phyloP scores from a whole-genome alignment of 2,329 filamentous ascomycete genomes.

The Aureobasidium mangrovei region DNA sequence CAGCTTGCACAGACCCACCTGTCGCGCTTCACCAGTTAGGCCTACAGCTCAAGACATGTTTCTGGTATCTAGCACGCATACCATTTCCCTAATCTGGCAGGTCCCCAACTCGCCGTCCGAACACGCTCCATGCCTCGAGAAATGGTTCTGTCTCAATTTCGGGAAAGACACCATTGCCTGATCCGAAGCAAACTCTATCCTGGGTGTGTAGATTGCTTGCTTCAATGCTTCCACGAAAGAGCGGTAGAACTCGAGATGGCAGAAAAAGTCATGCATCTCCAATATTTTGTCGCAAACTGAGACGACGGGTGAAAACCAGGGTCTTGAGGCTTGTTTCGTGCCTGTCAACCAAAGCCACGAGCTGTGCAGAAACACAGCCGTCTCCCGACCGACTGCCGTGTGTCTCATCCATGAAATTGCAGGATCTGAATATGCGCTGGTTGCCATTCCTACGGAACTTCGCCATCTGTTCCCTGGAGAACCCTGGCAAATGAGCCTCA shows the following conservation, averaged over 20 bases:
- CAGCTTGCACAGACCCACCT: neutral
- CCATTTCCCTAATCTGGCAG: constrained; percentile 3
- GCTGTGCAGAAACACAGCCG: no score
- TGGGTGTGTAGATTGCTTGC: neutral
- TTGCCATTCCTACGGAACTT: no score
- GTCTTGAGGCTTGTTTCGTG: neutral
- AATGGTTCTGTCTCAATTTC: neutral
- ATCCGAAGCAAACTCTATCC: neutral
- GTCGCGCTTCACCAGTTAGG: constrained; percentile 7
- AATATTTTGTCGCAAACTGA: constrained; percentile 1
- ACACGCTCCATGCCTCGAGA: neutral
- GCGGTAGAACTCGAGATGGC: neutral
- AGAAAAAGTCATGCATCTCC: neutral
- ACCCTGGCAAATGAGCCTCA: no score
- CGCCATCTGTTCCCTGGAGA: no score
- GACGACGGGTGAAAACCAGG: neutral
- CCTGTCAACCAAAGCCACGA: no score
- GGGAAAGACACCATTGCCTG: neutral
- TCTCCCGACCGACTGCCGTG: no score
- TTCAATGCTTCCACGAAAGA: neutral
- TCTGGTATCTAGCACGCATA: neutral
- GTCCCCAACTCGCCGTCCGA: neutral
- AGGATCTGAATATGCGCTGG: no score
- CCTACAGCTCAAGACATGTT: neutral
- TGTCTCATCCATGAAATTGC: no score